Conservation (phyloP, 2,329 filamentous ascomycete species). For the Beauveria bassiana region DNA sequence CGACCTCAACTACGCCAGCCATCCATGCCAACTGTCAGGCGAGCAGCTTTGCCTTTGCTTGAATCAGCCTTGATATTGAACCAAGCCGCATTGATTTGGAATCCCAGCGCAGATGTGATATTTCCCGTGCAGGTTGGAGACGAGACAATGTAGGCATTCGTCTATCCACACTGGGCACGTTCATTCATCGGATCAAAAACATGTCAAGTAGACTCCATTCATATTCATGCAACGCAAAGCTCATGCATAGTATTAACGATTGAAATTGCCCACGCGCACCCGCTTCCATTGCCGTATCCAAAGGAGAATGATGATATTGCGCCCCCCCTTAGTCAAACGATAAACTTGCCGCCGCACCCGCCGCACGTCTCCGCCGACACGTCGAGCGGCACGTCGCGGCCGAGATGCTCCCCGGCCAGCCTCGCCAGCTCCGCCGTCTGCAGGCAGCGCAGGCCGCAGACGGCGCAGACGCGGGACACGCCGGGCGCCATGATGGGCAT, state of each 20-base stretch:
- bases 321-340: slow-evolving; percentile 19
- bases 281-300: background rate
- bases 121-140: background rate
- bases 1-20: background rate
- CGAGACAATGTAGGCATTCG: background rate
- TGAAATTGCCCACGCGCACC: background rate
- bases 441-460: slow-evolving; percentile 46
- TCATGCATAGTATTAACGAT: background rate
- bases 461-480: slow-evolving; percentile 45
- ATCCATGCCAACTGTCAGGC: background rate
- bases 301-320: background rate
- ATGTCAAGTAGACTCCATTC: too few species aligned
- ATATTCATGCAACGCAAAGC: too few species aligned
- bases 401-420: slow-evolving; percentile 24
- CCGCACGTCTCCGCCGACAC: slow-evolving; percentile 29
- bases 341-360: slow-evolving; percentile 35
- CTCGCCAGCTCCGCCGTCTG: slow-evolving; percentile 33
- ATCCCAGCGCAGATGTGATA: background rate
- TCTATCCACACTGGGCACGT: background rate
- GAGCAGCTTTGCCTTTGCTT: background rate
- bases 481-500: slow-evolving; percentile 47
- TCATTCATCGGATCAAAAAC: too few species aligned
- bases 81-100: background rate
- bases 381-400: slow-evolving; percentile 21
- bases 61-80: background rate